These are phyloP conservation scores for Drechslerella coelobrocha DNA, from an alignment of 2,329 filamentous ascomycete species.

Conservation along the genomic window DNA sequence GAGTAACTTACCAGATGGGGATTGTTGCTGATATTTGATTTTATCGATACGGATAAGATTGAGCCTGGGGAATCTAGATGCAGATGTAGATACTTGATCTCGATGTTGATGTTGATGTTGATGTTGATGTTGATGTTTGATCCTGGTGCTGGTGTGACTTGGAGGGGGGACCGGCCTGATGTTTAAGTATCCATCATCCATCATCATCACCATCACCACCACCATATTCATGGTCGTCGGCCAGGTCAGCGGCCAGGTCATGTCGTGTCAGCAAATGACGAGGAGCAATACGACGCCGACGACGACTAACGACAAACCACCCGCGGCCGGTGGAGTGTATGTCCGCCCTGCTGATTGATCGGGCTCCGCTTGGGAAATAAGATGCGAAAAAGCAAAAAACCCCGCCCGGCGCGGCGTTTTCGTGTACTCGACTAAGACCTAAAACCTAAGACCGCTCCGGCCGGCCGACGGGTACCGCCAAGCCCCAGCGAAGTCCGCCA, in stretches of 20 bases:
- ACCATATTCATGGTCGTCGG: not conserved
- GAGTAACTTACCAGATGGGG: not conserved
- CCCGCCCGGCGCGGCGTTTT: not conserved
- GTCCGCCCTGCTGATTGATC: not conserved
- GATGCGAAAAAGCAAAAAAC: not conserved
- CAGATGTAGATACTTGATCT: not conserved
- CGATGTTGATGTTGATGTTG: not conserved
- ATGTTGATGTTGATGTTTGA: not conserved
- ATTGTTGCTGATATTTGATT: too few species aligned
- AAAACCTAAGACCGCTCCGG: too few species aligned
- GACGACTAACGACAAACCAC: not conserved
- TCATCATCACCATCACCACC: not conserved
- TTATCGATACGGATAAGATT: not conserved
- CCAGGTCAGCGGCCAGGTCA: not conserved
- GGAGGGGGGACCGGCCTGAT: not conserved
- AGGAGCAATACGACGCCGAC: not conserved
- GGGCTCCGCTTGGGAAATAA: not conserved
- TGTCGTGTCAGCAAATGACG: slow-evolving; percentile 1
- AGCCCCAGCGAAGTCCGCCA: not conserved
- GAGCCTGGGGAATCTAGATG: not conserved
- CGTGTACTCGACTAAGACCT: too few species aligned
- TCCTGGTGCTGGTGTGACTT: not conserved
- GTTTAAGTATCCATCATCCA: too few species aligned
- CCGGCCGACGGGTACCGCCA: too few species aligned
- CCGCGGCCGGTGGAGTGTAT: too few species aligned